phyloP scores from a whole-genome alignment of 805 yeast genomes.

The Starmerella riodocensis region DNA sequence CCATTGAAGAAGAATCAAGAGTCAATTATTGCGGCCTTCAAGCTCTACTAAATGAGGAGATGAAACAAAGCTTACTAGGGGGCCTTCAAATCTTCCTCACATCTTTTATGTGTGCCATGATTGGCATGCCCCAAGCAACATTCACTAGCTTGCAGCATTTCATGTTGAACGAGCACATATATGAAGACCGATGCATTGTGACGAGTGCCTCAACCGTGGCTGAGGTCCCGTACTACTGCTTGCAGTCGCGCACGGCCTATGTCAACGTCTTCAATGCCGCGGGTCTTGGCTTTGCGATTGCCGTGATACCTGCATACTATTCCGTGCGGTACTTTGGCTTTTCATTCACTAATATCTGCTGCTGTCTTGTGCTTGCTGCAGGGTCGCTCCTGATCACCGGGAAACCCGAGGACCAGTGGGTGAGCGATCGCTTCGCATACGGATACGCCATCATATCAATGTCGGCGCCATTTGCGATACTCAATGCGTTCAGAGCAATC shows the following conservation, averaged over 20 bases:
- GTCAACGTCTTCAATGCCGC: slow-evolving; percentile 10
- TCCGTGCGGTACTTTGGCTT: slow-evolving; percentile 16
- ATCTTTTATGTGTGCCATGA: slow-evolving; percentile 9
- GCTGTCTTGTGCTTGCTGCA: slow-evolving; percentile 17
- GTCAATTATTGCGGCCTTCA: no score
- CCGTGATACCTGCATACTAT: slow-evolving; percentile 13
- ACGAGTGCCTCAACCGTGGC: neutral
- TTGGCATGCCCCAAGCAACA: slow-evolving; percentile 18
- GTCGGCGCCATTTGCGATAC: slow-evolving; percentile 17
- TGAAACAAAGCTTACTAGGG: neutral
- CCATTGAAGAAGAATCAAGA: no score
- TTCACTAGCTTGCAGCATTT: slow-evolving; percentile 18
- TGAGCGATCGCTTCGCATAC: slow-evolving; percentile 12
- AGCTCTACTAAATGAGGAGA: neutral
- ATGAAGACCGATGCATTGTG: slow-evolving; percentile 19
- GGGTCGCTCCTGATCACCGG: slow-evolving; percentile 18
- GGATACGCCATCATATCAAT: slow-evolving; percentile 17
- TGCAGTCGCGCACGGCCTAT: slow-evolving; percentile 17
- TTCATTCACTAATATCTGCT: slow-evolving; percentile 14
- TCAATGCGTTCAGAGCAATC: slow-evolving; percentile 7
- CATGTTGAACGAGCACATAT: slow-evolving; percentile 18
- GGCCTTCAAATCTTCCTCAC: slow-evolving; percentile 11
- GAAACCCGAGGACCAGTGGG: slow-evolving; percentile 11
- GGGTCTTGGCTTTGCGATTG: slow-evolving; percentile 11
- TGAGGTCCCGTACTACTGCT: slow-evolving; percentile 5